Evolutionary conservation across 305 asterid genomes (phyloP).

Genomic region (Fraxinus paxiana): DNA sequence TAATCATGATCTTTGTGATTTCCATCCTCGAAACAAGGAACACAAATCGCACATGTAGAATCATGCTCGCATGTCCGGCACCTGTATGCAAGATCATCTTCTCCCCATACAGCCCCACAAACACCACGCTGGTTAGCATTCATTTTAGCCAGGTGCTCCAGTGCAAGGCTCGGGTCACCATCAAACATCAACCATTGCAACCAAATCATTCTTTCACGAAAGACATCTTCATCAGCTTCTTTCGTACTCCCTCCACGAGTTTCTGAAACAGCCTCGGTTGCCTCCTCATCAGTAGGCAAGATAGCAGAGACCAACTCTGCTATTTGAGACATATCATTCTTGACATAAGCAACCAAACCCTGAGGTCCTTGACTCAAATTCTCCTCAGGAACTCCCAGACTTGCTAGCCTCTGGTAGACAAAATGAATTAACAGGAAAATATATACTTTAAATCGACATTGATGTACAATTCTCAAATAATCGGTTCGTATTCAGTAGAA

Average conservation of each 20-base stretch:
- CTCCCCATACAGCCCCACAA: conserved; percentile 84
- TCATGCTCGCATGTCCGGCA: conserved; percentile 88
- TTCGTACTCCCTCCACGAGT: conserved; percentile 23
- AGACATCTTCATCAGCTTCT: conserved; percentile 37
- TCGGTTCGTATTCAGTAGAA: neutral
- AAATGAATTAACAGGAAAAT: neutral
- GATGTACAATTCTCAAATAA: conserved; percentile 2
- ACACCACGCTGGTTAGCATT: conserved; percentile 66
- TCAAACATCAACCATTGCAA: conserved; percentile 92
- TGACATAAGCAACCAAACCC: conserved; percentile 62
- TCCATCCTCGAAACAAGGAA: conserved; percentile 83
- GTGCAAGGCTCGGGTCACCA: conserved; percentile 55
- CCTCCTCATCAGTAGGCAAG: conserved; percentile 65
- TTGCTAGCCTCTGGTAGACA: conserved; percentile 68
- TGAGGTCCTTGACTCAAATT: conserved; percentile 42
- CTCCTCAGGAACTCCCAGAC: conserved; percentile 56
- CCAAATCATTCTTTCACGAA: conserved; percentile 64
- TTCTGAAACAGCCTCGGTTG: conserved; percentile 26
- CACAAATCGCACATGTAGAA: conserved; percentile 91
- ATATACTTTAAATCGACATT: conserved; percentile 9
- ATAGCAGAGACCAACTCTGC: conserved; percentile 55
- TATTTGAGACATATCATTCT: conserved; percentile 43
- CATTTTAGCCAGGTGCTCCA: conserved; percentile 50
- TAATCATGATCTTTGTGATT: conserved; percentile 90
- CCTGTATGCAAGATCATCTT: conserved; percentile 73